A percentile compares a stretch with the other conserved stretches of the same genome.
phyloP scores from a whole-genome alignment of 2,329 filamentous ascomycete genomes.

The Fulvia fulva region DNA sequence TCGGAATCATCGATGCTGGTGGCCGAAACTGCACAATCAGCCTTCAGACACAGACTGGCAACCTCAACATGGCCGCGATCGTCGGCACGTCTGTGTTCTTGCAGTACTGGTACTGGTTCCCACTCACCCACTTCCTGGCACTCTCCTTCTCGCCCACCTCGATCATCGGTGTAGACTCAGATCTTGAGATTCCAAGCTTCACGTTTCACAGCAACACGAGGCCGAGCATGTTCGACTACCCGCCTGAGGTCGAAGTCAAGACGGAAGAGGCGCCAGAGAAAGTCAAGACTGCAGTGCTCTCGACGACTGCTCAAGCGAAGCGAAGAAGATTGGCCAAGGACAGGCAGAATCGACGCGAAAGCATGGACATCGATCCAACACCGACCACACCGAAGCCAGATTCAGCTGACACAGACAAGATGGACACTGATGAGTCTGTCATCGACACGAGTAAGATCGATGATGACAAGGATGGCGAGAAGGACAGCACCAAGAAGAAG shows the following conservation, averaged over 20 bases:
- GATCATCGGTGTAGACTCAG: conserved; percentile 89
- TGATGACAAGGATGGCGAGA: conserved; percentile 49
- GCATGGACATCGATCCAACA: conserved; percentile 87
- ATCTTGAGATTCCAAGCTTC: conserved; percentile 88
- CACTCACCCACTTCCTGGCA: conserved; percentile 93
- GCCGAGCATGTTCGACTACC: conserved; percentile 95
- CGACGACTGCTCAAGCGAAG: conserved; percentile 95
- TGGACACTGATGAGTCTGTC: conserved; percentile 61
- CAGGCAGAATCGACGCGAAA: conserved; percentile 80
- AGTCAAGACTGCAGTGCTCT: conserved; percentile 91
- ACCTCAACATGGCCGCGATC: conserved; percentile 97
- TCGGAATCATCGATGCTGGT: conserved; percentile 96
- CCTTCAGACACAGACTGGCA: conserved; percentile 94
- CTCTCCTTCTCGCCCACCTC: conserved; percentile 95
- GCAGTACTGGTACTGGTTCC: conserved; percentile 99
- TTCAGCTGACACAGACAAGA: conserved; percentile 64
- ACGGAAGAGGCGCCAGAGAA: conserved; percentile 87
- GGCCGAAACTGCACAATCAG: conserved; percentile 98
- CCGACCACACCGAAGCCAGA: conserved; percentile 68
- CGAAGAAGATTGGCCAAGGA: conserved; percentile 92
- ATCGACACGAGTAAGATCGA: conserved; percentile 37
- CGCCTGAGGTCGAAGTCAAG: conserved; percentile 94
- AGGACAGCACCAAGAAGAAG: conserved; percentile 74
- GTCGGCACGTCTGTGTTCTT: conserved; percentile 98
- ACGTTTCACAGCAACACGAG: conserved; percentile 94